A percentile compares a stretch with the other conserved stretches of the same genome.
Conservation (phyloP, 495 filamentous ascomycete genomes). For the Opeltia flavorubescens region DNA sequence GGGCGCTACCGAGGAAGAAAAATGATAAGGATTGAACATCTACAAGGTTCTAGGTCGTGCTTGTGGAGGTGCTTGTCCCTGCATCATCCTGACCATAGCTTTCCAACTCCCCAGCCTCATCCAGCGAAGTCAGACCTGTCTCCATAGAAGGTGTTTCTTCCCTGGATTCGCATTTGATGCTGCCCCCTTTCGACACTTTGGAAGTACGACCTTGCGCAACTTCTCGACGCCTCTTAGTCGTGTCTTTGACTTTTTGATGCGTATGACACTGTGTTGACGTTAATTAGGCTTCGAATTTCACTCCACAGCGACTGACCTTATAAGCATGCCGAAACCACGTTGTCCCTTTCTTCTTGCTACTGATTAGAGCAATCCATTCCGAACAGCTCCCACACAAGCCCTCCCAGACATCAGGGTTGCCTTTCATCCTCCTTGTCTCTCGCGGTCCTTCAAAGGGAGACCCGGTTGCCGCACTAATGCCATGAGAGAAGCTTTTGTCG, state of each 20-base stretch:
- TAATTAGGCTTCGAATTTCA: conserved; percentile 3
- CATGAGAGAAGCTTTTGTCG: conserved; percentile 71
- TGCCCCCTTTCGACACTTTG: conserved; percentile 12
- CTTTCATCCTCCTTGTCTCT: conserved; percentile 57
- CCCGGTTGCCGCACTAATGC: conserved; percentile 65
- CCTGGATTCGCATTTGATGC: neutral
- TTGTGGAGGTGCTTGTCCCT: neutral
- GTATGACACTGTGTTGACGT: conserved; percentile 48
- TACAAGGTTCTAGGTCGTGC: neutral
- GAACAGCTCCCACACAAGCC: conserved; percentile 63
- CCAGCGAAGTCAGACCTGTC: neutral
- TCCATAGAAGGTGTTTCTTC: conserved; percentile 12
- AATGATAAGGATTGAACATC: conserved; percentile 1
- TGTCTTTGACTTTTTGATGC: conserved; percentile 59
- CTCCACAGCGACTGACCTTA: conserved; percentile 39
- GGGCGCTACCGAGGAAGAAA: neutral
- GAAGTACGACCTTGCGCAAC: conserved; percentile 35
- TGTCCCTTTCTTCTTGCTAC: conserved; percentile 75
- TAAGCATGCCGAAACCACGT: conserved; percentile 78
- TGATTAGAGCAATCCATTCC: conserved; percentile 65
- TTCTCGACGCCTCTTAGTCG: conserved; percentile 55
- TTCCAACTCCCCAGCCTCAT: neutral
- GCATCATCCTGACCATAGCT: neutral
- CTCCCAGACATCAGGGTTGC: conserved; percentile 72
- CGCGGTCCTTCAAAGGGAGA: conserved; percentile 57